A percentile compares a stretch with the other conserved stretches of the same genome.
Conservation (phyloP, 371 early-diverging fungal genomes). For the Lichtheimia corymbifera region DNA sequence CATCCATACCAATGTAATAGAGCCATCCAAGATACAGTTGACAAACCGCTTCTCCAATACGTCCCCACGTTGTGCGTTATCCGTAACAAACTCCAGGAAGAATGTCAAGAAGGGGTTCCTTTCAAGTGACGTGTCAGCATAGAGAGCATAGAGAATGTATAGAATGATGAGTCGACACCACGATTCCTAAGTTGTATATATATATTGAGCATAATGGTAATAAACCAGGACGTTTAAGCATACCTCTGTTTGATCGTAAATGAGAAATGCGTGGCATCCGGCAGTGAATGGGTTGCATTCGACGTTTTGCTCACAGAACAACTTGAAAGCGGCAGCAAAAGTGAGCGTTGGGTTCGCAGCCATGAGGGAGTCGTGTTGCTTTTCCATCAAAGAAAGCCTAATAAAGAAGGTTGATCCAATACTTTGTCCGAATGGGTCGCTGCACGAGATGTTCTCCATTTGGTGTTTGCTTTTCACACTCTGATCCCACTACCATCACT, state of each 20-base stretch:
- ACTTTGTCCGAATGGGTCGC: no score
- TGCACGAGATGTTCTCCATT: no score
- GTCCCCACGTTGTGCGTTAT: constrained; percentile 10
- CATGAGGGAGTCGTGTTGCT: no score
- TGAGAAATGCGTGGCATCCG: constrained; percentile 19
- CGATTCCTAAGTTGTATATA: constrained; percentile 9
- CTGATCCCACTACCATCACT: no score
- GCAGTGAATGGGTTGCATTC: constrained; percentile 16
- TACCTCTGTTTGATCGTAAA: constrained; percentile 18
- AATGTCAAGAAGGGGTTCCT: constrained; percentile 49
- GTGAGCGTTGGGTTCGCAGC: constrained; percentile 9
- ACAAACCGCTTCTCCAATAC: constrained; percentile 36
- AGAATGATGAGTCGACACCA: constrained; percentile 31
- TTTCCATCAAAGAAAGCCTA: no score
- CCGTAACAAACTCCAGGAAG: constrained; percentile 37
- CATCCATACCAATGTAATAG: constrained; percentile 8
- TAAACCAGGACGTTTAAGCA: background rate
- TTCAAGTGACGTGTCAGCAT: constrained; percentile 28
- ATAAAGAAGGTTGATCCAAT: no score
- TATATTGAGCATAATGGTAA: background rate
- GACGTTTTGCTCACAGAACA: constrained; percentile 12
- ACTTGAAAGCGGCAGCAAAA: constrained; percentile 10
- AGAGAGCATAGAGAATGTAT: constrained; percentile 39
- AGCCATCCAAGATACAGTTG: constrained; percentile 36
- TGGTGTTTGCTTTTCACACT: no score